Conservation (phyloP, 768 basidiomycete genomes). For the Tylopilus plumbeoviolaceoides region DNA sequence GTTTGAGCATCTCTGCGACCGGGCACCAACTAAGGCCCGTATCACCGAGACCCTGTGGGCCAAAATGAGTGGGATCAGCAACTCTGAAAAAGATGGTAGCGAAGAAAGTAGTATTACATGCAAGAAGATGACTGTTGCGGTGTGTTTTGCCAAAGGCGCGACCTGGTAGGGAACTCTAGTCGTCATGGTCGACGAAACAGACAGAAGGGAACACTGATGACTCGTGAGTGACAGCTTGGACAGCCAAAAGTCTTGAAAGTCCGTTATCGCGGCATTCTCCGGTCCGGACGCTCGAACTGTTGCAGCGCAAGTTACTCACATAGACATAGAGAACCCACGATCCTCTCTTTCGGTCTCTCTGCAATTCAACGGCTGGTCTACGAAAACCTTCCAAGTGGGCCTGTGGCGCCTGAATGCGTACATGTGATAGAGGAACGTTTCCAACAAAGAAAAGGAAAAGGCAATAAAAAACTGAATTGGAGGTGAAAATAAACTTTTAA, state of each 20-base stretch:
- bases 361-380: background rate
- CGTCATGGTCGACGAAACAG: background rate
- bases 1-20: constrained; percentile 65
- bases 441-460: too few species aligned
- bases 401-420: background rate
- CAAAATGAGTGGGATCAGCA: background rate
- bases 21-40: constrained; percentile 73
- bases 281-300: too few species aligned
- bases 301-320: too few species aligned
- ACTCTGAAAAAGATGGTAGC: background rate
- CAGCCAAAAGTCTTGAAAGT: background rate
- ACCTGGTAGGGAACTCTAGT: constrained; percentile 36
- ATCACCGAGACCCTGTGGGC: constrained; percentile 68
- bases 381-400: background rate
- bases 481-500: background rate
- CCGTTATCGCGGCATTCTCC: too few species aligned
- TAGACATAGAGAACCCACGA: too few species aligned
- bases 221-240: background rate
- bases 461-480: background rate
- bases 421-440: too few species aligned
- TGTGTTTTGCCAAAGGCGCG: constrained; percentile 60
- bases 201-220: background rate
- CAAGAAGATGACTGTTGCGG: constrained; percentile 83
- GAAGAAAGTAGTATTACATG: constrained; percentile 53
- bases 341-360: background rate